These are phyloP conservation scores for Purshia tridentata DNA, from an alignment of 306 rosid species.

Conservation along the genomic window DNA sequence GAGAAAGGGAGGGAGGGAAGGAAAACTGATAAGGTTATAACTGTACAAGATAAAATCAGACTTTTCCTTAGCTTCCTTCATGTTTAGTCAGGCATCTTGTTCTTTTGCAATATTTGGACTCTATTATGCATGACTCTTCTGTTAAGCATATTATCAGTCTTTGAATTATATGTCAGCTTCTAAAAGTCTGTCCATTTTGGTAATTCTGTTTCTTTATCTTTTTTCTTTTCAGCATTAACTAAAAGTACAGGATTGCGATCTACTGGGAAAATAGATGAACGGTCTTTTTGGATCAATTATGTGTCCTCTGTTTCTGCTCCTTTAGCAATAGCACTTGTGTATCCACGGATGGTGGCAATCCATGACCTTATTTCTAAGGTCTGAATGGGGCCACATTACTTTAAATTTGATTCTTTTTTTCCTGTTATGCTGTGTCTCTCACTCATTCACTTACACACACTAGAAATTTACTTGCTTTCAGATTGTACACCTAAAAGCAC, in stretches of 20 bases:
- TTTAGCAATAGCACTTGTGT: constrained; percentile 75
- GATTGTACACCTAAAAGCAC: neutral
- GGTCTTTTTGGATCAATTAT: constrained; percentile 73
- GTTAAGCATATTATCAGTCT: neutral
- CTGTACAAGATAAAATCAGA: neutral
- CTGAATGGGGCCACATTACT: constrained; percentile 9
- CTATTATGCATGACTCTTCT: neutral
- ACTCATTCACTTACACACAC: neutral
- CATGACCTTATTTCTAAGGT: constrained; percentile 72
- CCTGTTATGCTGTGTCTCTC: constrained; percentile 13
- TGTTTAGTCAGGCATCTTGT: neutral
- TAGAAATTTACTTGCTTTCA: neutral
- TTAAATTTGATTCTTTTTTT: neutral
- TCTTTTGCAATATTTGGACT: constrained; percentile 3
- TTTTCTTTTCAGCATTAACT: constrained; percentile 58
- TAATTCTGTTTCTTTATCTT: constrained; percentile 21
- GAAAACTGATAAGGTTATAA: too few relatives aligned
- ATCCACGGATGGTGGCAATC: constrained; percentile 81
- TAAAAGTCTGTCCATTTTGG: constrained; percentile 7
- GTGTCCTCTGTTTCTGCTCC: constrained; percentile 66
- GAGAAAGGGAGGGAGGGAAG: too few relatives aligned
- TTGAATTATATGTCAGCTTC: neutral
- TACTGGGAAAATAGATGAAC: constrained; percentile 72
- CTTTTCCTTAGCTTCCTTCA: neutral
- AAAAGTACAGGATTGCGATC: constrained; percentile 73